Conservation (phyloP, 108 stramenopile genomes). For the Parmales sp. region DNA sequence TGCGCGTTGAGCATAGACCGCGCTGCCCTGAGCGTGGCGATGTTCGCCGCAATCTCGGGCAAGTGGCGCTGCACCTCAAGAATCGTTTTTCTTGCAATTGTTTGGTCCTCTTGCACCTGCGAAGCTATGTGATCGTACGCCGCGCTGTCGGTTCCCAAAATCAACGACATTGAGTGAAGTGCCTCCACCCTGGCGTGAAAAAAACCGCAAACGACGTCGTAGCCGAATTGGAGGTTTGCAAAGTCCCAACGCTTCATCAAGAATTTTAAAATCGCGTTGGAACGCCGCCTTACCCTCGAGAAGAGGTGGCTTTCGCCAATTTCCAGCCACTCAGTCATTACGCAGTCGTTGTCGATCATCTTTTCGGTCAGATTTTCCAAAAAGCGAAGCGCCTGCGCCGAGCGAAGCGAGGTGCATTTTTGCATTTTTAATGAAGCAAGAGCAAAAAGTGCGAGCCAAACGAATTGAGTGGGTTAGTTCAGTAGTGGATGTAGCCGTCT, state of each 20-base stretch:
- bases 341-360: constrained; percentile 11
- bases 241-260: not conserved
- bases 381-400: constrained; percentile 9
- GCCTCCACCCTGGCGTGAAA: not conserved
- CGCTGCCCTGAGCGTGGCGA: not conserved
- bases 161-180: not conserved
- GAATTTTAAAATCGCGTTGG: not conserved
- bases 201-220: constrained; percentile 7
- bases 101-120: not conserved
- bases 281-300: not conserved
- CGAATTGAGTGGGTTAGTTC: no score
- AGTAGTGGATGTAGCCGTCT: no score
- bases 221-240: not conserved
- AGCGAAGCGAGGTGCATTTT: no score
- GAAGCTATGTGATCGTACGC: not conserved
- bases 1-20: constrained; percentile 8
- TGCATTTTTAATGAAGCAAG: no score
- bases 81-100: constrained; percentile 1
- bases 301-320: constrained; percentile 7
- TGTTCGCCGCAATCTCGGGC: constrained; percentile 10
- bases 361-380: constrained; percentile 3
- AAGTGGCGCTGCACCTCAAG: constrained; percentile 6
- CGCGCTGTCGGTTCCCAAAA: constrained; percentile 1
- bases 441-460: no score
- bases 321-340: not conserved